phyloP scores from a whole-genome alignment of 78 protist species.

The Dictyostelium intermedium region DNA sequence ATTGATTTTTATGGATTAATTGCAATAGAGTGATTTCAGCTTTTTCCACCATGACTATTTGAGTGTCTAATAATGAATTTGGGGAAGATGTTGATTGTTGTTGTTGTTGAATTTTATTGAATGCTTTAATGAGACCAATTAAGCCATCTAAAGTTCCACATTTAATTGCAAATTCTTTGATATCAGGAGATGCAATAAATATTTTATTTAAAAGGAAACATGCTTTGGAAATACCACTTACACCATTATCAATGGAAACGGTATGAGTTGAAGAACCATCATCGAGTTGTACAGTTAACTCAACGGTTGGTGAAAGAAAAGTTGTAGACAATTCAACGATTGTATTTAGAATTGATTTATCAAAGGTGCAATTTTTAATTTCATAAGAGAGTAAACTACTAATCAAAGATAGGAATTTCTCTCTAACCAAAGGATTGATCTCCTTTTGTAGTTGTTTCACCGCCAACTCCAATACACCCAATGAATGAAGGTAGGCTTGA shows the following conservation, averaged over 20 bases:
- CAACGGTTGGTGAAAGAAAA: conserved; percentile 64
- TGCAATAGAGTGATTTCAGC: conserved; percentile 8
- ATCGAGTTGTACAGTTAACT: background rate
- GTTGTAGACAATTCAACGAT: conserved; percentile 10
- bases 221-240: conserved; percentile 58
- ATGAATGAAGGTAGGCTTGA: conserved; percentile 13
- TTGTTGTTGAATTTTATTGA: background rate
- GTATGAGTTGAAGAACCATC: background rate
- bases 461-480: conserved; percentile 25
- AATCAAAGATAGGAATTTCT: conserved; percentile 42
- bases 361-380: background rate
- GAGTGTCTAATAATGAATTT: conserved; percentile 3
- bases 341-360: background rate
- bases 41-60: conserved; percentile 47
- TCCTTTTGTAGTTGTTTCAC: conserved; percentile 14
- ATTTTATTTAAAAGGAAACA: conserved; percentile 35
- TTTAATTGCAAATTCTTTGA: background rate
- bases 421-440: conserved; percentile 7
- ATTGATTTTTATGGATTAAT: background rate
- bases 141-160: conserved; percentile 45
- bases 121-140: background rate
- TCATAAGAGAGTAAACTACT: conserved; percentile 32
- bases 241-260: conserved; percentile 7
- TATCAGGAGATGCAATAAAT: background rate
- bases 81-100: background rate